Percentiles rank a stretch among this genome's conserved stretches.
These are phyloP conservation scores for Exserohilum rostratum DNA, from an alignment of 2,329 filamentous ascomycete genomes.

Conservation along the genomic window DNA sequence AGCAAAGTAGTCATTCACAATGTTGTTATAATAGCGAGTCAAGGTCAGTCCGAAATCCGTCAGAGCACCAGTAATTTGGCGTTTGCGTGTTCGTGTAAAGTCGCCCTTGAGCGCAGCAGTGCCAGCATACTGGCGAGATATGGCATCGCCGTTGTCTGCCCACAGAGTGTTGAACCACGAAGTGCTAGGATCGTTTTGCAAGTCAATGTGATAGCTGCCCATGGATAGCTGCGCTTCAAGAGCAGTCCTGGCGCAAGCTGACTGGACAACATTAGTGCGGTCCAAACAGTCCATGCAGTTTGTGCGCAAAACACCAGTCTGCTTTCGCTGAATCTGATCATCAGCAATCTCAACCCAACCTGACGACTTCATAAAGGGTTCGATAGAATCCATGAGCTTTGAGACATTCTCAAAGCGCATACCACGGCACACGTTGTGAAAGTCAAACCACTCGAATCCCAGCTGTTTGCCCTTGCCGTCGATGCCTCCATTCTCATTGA, in stretches of 20 bases:
- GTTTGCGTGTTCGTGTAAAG: constrained; percentile 88
- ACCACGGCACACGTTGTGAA: constrained; percentile 87
- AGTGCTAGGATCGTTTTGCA: constrained; percentile 77
- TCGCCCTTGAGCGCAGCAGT: constrained; percentile 96
- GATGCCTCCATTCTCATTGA: constrained; percentile 66
- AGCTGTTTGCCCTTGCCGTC: constrained; percentile 58
- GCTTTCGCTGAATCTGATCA: constrained; percentile 54
- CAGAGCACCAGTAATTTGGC: constrained; percentile 87
- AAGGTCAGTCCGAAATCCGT: constrained; percentile 91
- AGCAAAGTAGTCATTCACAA: constrained; percentile 97
- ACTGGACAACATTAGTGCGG: constrained; percentile 94
- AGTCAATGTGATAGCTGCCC: constrained; percentile 76
- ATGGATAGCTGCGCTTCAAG: constrained; percentile 78
- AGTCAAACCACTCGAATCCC: constrained; percentile 95
- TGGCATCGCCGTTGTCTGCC: constrained; percentile 97
- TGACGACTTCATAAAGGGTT: constrained; percentile 69
- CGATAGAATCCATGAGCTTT: constrained; percentile 73
- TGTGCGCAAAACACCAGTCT: constrained; percentile 82
- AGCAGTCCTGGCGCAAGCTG: constrained; percentile 82
- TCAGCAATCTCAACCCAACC: constrained; percentile 70
- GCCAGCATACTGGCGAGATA: constrained; percentile 94
- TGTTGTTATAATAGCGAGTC: constrained; percentile 79
- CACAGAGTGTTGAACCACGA: constrained; percentile 96
- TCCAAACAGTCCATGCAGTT: constrained; percentile 99
- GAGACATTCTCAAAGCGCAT: constrained; percentile 98